These are phyloP conservation scores for Alternaria dauci DNA, from an alignment of 2,329 filamentous ascomycete species.

Conservation along the genomic window DNA sequence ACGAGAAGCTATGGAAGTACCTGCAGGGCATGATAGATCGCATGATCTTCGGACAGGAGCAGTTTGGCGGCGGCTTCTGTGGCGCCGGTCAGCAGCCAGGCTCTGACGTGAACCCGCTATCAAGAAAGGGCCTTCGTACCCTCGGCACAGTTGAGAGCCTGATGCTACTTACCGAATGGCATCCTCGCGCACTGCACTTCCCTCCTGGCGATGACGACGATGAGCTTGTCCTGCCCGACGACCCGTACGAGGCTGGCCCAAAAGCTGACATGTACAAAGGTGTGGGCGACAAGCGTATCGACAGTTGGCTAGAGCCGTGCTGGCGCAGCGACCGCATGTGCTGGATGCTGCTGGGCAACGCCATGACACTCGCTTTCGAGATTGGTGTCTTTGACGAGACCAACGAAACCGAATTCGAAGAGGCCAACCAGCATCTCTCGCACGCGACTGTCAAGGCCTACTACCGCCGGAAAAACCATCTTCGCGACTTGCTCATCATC, in stretches of 20 bases:
- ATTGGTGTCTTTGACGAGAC: constrained; percentile 94
- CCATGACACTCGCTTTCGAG: constrained; percentile 88
- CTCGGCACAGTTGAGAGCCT: constrained; percentile 94
- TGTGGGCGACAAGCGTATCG: constrained; percentile 84
- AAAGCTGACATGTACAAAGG: constrained; percentile 58
- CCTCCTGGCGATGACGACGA: constrained; percentile 75
- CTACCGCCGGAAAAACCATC: constrained; percentile 78
- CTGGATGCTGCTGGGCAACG: constrained; percentile 95
- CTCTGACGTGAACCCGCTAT: constrained; percentile 70
- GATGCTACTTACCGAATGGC: constrained; percentile 96
- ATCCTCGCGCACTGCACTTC: constrained; percentile 92
- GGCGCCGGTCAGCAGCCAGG: constrained; percentile 72
- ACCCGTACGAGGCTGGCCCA: constrained; percentile 62
- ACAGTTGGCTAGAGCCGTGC: constrained; percentile 95
- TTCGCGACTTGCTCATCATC: constrained; percentile 85
- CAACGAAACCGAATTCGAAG: constrained; percentile 69
- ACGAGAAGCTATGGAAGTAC: constrained; percentile 95
- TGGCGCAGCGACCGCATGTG: constrained; percentile 94
- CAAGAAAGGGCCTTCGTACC: constrained; percentile 77
- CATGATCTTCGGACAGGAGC: constrained; percentile 94
- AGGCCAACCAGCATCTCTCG: constrained; percentile 50
- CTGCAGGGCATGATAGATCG: constrained; percentile 94
- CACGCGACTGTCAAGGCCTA: constrained; percentile 74
- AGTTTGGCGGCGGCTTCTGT: constrained; percentile 88
- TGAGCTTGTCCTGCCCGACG: constrained; percentile 72